phyloP scores from a whole-genome alignment of 2,329 filamentous ascomycete species.

The Ambrosiella cleistominuta region DNA sequence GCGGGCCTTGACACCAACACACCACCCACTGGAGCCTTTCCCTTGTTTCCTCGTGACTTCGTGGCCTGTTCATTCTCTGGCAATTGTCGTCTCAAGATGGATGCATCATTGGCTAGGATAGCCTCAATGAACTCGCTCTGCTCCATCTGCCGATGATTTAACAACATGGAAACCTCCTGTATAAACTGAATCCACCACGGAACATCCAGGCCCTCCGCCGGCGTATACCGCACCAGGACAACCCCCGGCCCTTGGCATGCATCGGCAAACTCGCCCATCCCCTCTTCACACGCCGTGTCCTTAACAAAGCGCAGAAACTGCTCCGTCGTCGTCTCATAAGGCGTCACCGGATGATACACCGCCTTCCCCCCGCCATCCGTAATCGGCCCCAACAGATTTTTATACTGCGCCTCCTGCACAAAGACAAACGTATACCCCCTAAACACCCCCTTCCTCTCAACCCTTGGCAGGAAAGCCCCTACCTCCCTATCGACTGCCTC shows the following conservation, averaged over 20 bases:
- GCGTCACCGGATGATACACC: conserved; percentile 42
- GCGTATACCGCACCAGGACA: conserved; percentile 57
- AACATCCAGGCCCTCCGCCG: conserved; percentile 32
- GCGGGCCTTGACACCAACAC: neutral
- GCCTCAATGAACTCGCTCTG: conserved; percentile 86
- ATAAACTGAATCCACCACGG: conserved; percentile 56
- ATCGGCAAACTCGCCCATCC: conserved; percentile 44
- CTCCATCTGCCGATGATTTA: conserved; percentile 69
- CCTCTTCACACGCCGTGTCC: conserved; percentile 56
- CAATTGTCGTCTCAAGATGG: conserved; percentile 50
- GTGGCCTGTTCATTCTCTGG: conserved; percentile 23
- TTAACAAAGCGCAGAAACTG: conserved; percentile 68
- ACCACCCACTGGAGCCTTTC: neutral
- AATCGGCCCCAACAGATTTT: conserved; percentile 57
- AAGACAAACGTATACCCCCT: conserved; percentile 82
- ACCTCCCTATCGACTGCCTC: conserved; percentile 55
- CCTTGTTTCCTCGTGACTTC: neutral
- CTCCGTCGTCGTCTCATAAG: conserved; percentile 47
- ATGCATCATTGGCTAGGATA: conserved; percentile 65
- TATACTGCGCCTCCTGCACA: conserved; percentile 56
- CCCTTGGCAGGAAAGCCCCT: conserved; percentile 55
- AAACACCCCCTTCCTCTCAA: conserved; percentile 52
- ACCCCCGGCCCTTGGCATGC: conserved; percentile 51
- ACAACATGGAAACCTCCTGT: conserved; percentile 47
- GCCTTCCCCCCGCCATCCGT: conserved; percentile 72